Conservation (phyloP, 2,329 filamentous ascomycete species). For the Xylariaceae sp. region DNA sequence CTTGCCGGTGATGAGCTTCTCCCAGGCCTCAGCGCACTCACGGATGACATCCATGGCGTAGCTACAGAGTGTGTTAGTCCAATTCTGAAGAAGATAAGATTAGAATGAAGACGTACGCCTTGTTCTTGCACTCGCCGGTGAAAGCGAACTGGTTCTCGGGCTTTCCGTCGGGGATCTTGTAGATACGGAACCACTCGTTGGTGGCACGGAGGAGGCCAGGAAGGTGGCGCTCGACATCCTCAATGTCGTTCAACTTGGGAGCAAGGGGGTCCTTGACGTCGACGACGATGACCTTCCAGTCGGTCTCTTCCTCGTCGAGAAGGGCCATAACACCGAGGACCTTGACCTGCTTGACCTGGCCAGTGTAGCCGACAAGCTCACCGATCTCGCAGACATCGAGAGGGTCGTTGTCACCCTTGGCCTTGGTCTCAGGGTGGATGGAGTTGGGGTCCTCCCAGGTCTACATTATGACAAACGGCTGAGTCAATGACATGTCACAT, state of each 20-base stretch:
- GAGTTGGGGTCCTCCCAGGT: constrained; percentile 99
- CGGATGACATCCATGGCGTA: constrained; percentile 94
- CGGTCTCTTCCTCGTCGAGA: constrained; percentile 98
- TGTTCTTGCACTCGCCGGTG: constrained; percentile 99
- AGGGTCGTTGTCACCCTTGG: constrained; percentile 98
- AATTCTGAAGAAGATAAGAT: not conserved
- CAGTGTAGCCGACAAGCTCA: constrained; percentile 91
- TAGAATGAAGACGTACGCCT: constrained; percentile 56
- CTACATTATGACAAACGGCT: constrained; percentile 40
- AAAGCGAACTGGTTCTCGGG: constrained; percentile 99
- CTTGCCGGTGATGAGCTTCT: constrained; percentile 91
- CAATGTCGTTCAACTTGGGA: constrained; percentile 93
- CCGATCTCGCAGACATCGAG: constrained; percentile 99
- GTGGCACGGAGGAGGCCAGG: constrained; percentile 94
- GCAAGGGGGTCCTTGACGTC: constrained; percentile 97
- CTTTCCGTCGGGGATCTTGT: constrained; percentile 99
- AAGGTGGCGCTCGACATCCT: constrained; percentile 98
- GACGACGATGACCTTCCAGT: constrained; percentile 99
- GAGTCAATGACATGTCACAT: constrained; percentile 1
- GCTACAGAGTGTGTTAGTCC: constrained; percentile 38
- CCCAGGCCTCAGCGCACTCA: constrained; percentile 96
- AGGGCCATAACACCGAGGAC: constrained; percentile 98
- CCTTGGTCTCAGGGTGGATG: constrained; percentile 96
- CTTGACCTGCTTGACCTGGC: constrained; percentile 99
- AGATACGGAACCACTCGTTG: constrained; percentile 99